Conservation (phyloP, 2,329 filamentous ascomycete species). For the Nothophoma quercina region DNA sequence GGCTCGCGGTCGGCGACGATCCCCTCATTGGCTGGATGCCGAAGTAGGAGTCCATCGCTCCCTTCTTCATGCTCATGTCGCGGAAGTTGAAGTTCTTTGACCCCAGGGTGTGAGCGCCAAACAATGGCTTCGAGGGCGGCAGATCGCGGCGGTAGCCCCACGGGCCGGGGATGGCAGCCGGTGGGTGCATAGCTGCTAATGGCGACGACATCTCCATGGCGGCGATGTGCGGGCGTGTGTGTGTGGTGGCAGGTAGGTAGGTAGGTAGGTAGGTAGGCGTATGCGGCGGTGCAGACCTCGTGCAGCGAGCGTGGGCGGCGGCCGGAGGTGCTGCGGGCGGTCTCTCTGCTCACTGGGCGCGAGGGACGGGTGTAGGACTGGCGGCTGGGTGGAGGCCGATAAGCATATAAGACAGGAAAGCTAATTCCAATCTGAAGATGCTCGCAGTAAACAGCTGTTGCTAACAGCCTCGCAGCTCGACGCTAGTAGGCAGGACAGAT, state of each 20-base stretch:
- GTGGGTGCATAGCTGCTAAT: conserved; percentile 87
- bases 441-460: conserved; percentile 41
- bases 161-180: conserved; percentile 64
- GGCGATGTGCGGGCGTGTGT: conserved; percentile 76
- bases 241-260: not conserved
- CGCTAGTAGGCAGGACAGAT: conserved; percentile 21
- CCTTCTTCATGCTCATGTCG: conserved; percentile 73
- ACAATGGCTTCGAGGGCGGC: conserved; percentile 61
- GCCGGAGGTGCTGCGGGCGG: conserved; percentile 20
- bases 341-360: conserved; percentile 28
- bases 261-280: conserved; percentile 42
- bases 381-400: conserved; percentile 31
- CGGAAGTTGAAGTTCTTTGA: conserved; percentile 78
- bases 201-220: conserved; percentile 93
- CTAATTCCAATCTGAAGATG: conserved; percentile 52
- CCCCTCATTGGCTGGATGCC: conserved; percentile 77
- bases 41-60: conserved; percentile 77
- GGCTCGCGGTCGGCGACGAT: conserved; percentile 87
- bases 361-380: conserved; percentile 27
- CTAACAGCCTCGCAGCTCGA: conserved; percentile 21
- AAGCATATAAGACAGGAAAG: conserved; percentile 51
- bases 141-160: conserved; percentile 69
- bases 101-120: conserved; percentile 64
- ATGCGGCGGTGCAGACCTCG: conserved; percentile 16
- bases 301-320: conserved; percentile 35